Evolutionary conservation across 73 alveolate genomes (phyloP).

Genomic region (Tetrahymena elliotti): DNA sequence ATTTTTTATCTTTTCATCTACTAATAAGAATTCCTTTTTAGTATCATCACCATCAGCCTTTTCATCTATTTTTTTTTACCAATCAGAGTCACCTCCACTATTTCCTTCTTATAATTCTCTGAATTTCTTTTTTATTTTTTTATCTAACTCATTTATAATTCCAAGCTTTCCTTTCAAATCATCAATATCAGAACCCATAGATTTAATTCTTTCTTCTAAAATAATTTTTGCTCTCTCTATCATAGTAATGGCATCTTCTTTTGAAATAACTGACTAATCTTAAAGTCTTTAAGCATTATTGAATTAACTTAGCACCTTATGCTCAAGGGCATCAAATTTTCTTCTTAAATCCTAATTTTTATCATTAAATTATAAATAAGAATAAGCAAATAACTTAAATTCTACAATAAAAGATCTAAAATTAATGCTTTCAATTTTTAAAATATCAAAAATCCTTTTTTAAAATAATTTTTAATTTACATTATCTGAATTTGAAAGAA

Average conservation of each 20-base stretch:
- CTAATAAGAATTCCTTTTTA: neutral
- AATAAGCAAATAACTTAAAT: neutral
- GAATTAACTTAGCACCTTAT: neutral
- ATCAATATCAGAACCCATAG: neutral
- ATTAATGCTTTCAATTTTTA: neutral
- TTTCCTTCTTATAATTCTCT: neutral
- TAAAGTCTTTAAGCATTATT: neutral
- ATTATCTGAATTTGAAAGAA: neutral
- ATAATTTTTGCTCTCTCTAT: neutral
- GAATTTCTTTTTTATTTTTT: neutral
- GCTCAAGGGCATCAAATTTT: neutral
- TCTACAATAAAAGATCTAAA: neutral
- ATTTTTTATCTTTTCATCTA: neutral
- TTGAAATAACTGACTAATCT: neutral
- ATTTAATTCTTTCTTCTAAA: neutral
- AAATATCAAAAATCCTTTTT: neutral
- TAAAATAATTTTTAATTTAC: neutral
- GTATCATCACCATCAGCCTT: neutral
- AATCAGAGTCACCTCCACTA: neutral
- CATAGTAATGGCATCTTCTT: neutral
- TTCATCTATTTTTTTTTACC: neutral
- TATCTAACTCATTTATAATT: neutral
- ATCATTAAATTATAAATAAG: neutral
- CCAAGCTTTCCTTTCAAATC: neutral
- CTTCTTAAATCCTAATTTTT: neutral